phyloP scores from a whole-genome alignment of 306 rosid genomes.

The Quercus bicolor region DNA sequence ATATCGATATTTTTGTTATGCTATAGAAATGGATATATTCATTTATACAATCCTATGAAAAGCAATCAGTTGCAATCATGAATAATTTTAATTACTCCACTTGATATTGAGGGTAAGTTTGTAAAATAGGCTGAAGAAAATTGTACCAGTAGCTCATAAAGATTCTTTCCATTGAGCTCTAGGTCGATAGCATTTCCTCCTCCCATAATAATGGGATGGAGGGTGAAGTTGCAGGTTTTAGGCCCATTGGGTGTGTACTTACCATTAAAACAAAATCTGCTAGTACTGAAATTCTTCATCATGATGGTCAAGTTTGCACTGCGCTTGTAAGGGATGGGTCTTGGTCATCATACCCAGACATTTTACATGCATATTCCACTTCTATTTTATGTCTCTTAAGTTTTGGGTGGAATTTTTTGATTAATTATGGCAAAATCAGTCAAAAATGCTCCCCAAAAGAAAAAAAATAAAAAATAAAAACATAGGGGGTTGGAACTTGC shows the following conservation, averaged over 20 bases:
- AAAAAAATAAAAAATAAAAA: too few relatives aligned
- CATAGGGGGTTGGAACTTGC: not conserved
- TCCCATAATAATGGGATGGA: too few relatives aligned
- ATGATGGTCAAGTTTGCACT: not conserved
- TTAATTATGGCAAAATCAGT: not conserved
- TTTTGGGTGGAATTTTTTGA: not conserved
- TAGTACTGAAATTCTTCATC: not conserved
- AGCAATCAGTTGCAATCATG: not conserved
- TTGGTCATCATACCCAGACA: not conserved
- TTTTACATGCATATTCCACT: not conserved
- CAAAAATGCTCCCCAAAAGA: not conserved
- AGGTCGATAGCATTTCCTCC: too few relatives aligned
- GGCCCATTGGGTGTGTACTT: too few relatives aligned
- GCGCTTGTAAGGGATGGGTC: not conserved
- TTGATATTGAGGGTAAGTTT: not conserved
- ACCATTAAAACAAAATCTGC: not conserved
- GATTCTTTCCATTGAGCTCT: too few relatives aligned
- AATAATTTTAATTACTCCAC: not conserved
- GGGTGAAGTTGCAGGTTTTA: too few relatives aligned
- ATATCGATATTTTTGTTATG: not conserved
- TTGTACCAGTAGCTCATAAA: not conserved
- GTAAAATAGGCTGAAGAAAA: not conserved
- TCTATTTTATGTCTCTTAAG: not conserved
- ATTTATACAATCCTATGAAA: not conserved
- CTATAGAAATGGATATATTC: not conserved